A percentile compares a stretch with the other conserved stretches of the same genome.
phyloP scores from a whole-genome alignment of 2,329 filamentous ascomycete species.

The Diaporthe helianthi region DNA sequence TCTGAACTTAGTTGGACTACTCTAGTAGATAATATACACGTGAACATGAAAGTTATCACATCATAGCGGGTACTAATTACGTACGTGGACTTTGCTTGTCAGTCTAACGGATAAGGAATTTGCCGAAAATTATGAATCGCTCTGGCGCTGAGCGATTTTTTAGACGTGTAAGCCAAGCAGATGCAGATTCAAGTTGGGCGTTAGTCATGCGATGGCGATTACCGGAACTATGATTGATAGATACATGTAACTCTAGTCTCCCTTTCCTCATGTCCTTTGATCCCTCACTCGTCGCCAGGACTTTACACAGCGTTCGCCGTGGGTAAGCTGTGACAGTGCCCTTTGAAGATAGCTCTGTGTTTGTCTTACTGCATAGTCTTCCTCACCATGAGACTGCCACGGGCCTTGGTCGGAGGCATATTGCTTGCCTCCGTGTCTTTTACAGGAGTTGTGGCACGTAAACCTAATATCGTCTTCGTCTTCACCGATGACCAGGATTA shows the following conservation, averaged over 20 bases:
- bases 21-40: no score
- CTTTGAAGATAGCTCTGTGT: not conserved
- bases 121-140: not conserved
- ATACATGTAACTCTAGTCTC: not conserved
- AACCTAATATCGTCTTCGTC: constrained; percentile 67
- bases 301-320: not conserved
- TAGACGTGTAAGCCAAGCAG: not conserved
- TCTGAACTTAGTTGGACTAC: no score
- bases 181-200: not conserved
- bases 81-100: no score
- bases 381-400: not conserved
- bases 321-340: no score
- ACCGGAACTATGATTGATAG: not conserved
- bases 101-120: no score
- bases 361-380: not conserved
- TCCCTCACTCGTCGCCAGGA: no score
- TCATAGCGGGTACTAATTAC: no score
- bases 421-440: not conserved
- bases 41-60: no score
- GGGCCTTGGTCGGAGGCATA: not conserved
- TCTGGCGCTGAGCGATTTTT: not conserved
- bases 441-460: not conserved
- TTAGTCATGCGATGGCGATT: not conserved
- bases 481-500: constrained; percentile 72
- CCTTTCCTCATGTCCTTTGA: no score